Conservation (phyloP, 805 yeast species). For the Metschnikowia shivogae region DNA sequence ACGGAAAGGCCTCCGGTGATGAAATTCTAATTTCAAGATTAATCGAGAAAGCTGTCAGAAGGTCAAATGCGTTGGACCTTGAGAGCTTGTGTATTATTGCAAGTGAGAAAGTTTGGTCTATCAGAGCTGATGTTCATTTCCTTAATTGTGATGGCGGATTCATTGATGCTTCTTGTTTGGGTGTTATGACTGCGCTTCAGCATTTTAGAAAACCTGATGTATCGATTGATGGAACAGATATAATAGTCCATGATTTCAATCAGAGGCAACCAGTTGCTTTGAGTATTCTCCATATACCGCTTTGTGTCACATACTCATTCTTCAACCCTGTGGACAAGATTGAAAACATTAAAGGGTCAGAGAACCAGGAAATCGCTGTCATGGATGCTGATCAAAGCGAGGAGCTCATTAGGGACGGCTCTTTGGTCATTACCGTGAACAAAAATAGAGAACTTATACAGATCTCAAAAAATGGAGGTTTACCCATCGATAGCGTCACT, state of each 20-base stretch:
- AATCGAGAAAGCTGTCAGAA: constrained; percentile 85
- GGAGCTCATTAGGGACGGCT: constrained; percentile 72
- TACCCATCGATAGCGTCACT: constrained; percentile 68
- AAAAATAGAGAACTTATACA: constrained; percentile 91
- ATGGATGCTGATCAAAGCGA: constrained; percentile 78
- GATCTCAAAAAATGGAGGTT: constrained; percentile 84
- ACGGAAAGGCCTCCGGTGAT: constrained; percentile 65
- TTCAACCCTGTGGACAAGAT: constrained; percentile 64
- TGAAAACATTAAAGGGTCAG: constrained; percentile 66
- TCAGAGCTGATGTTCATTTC: constrained; percentile 86
- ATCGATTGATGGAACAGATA: constrained; percentile 59
- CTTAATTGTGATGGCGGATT: constrained; percentile 90
- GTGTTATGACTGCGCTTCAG: constrained; percentile 78
- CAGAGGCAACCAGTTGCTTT: constrained; percentile 87
- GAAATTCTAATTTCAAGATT: constrained; percentile 78
- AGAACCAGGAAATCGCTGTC: constrained; percentile 54
- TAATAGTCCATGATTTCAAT: constrained; percentile 63
- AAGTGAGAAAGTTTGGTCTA: constrained; percentile 86
- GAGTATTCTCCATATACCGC: constrained; percentile 82
- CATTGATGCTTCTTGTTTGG: constrained; percentile 85
- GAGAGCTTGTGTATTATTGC: constrained; percentile 89
- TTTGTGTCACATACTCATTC: constrained; percentile 86
- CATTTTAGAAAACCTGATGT: constrained; percentile 86
- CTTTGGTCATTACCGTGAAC: constrained; percentile 79
- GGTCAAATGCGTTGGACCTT: constrained; percentile 87